Percentiles rank a stretch among this genome's conserved stretches.
phyloP scores from a whole-genome alignment of 2,329 filamentous ascomycete species.

The Nothophoma quercina region DNA sequence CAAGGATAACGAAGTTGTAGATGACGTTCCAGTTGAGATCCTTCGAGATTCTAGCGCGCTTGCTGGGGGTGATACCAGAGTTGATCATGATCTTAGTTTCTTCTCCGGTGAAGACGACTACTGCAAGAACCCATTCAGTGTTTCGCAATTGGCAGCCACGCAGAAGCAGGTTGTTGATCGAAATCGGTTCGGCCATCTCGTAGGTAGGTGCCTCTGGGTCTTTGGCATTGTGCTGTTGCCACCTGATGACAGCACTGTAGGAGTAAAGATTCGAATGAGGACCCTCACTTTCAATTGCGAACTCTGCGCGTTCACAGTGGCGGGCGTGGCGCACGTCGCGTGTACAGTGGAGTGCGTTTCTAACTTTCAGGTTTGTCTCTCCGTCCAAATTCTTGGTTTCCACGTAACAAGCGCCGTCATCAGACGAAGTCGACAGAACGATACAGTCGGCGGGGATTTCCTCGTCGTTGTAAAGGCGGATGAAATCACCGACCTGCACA shows the following conservation, averaged over 20 bases:
- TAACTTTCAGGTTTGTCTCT: constrained; percentile 96
- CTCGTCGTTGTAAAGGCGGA: constrained; percentile 95
- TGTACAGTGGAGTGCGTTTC: constrained; percentile 87
- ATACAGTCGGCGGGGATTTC: constrained; percentile 94
- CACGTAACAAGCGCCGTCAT: constrained; percentile 93
- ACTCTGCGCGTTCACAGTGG: constrained; percentile 90
- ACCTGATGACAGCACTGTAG: constrained; percentile 88
- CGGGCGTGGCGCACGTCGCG: constrained; percentile 83
- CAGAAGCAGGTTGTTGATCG: constrained; percentile 93
- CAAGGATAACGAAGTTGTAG: constrained; percentile 91
- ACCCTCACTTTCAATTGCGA: constrained; percentile 86
- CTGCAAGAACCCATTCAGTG: constrained; percentile 92
- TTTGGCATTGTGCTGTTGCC: constrained; percentile 76
- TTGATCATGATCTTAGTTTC: constrained; percentile 99
- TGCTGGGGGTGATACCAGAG: constrained; percentile 91
- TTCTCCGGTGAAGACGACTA: constrained; percentile 92
- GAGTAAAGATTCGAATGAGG: constrained; percentile 95
- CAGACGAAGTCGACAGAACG: constrained; percentile 89
- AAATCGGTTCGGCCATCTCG: constrained; percentile 90
- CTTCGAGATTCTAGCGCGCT: constrained; percentile 87
- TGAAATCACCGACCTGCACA: constrained; percentile 92
- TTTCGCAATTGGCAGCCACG: constrained; percentile 94
- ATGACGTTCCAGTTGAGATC: constrained; percentile 98
- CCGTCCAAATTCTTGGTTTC: constrained; percentile 98
- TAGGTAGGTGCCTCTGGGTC: constrained; percentile 68